Evolutionary conservation across 331 rosid species (phyloP).

Genomic region (Dryas integrifolia): DNA sequence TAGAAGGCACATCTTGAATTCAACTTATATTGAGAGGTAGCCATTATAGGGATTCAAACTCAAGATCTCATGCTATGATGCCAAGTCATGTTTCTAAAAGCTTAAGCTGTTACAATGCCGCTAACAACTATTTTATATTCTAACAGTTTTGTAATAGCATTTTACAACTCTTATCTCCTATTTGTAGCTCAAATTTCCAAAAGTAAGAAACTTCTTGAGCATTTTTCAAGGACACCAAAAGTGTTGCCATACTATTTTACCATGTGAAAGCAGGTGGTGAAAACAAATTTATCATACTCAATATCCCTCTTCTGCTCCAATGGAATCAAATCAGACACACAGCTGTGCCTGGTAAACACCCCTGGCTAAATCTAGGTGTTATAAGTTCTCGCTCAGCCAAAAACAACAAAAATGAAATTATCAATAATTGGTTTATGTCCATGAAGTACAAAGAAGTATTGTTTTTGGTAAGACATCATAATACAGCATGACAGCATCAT

Average conservation of each 20-base stretch:
- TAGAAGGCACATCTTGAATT: background rate
- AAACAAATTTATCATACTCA: background rate
- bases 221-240: background rate
- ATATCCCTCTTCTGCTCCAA: background rate
- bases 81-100: too few relatives aligned
- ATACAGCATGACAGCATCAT: background rate
- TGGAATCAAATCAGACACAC: constrained; percentile 4
- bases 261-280: background rate
- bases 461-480: background rate
- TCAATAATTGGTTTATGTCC: background rate
- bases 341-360: background rate
- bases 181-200: background rate
- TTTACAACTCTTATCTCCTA: background rate
- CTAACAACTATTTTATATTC: background rate
- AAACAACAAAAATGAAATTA: background rate
- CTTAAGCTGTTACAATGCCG: too few relatives aligned
- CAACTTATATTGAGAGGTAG: background rate
- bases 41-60: too few relatives aligned
- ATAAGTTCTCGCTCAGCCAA: background rate
- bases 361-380: background rate
- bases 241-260: background rate
- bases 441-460: background rate
- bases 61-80: too few relatives aligned
- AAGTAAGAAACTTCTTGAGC: background rate
- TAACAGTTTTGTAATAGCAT: background rate